Base-by-base conservation (phyloP, 1,284 basidiomycete genomes). In the Gomphus bonarii region DNA sequence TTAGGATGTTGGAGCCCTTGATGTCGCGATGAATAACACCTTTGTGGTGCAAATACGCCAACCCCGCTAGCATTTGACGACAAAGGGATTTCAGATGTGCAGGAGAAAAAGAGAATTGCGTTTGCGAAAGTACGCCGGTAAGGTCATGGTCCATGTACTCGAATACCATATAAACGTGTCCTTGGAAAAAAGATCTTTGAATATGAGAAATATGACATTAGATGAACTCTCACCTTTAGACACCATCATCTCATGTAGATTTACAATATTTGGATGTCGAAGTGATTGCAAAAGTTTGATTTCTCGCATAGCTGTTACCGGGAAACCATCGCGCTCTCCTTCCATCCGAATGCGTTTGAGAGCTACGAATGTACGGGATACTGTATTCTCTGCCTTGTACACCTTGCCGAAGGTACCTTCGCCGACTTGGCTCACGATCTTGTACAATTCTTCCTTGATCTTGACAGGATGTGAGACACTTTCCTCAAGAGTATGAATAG, bases 91-190 rank as follows among this genome's bases (percentile, higher is more conserved):
- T 99, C 57, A 97, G 76, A 69, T 99, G 90, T 14, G 89, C 91
- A 16, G 84, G 78, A 1, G 81, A 79, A 67, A 99, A 97, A 46
- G 68, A 75, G 64, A 90, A 95, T 68, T 91, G 83, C 0, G 84
- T 91, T 70, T 98, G 95, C 1, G 92, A 90, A 12, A 99, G 77
- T 55, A 99, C 80, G 2, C 97, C 97, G 3, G 94, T 97, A 54
- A 99, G 77, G 68, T 99, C 97, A 69, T 99, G 95, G 66, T 99
- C 94, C 91, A 98, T 94, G 70, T 99, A 99, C 70, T 99, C 95
- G 66, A 99, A 94, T 30, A 99, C 95, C 95, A 99, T 99, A 72
- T 95, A 97, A 20, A 97, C 92, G 44, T 90, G 89, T 57, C 92
- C 95, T 95, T 63, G 14, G 54, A 50, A 18, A 53, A 56, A 22